phyloP scores from a whole-genome alignment of 2,329 filamentous ascomycete species.

The Ascochyta viciae-villosae region DNA sequence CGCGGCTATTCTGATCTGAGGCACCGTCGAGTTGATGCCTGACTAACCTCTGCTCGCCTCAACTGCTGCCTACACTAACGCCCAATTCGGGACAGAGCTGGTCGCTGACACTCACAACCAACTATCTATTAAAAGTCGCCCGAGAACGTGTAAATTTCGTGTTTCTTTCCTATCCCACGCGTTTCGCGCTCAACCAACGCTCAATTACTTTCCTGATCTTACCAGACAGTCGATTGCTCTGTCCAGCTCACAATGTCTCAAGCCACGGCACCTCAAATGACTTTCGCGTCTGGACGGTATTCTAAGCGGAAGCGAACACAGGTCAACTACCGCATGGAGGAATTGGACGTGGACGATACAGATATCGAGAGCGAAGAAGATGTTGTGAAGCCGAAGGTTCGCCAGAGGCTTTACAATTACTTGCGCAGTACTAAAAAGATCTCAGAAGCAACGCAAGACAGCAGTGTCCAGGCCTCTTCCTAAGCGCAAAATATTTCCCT shows the following conservation, averaged over 20 bases:
- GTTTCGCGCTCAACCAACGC: neutral
- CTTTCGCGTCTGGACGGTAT: conserved; percentile 32
- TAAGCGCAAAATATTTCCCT: conserved; percentile 44
- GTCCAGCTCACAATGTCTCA: conserved; percentile 25
- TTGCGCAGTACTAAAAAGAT: conserved; percentile 10
- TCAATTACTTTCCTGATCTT: neutral
- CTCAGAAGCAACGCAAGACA: conserved; percentile 33
- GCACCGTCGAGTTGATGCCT: conserved; percentile 38
- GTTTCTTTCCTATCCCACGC: conserved; percentile 22
- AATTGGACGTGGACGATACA: conserved; percentile 29
- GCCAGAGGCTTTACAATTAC: conserved; percentile 1
- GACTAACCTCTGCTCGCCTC: conserved; percentile 30
- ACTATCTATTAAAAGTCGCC: conserved; percentile 29
- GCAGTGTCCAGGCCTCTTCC: conserved; percentile 32
- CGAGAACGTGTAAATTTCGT: conserved; percentile 36
- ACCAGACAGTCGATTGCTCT: neutral
- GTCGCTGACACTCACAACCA: conserved; percentile 15
- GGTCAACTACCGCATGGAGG: conserved; percentile 39
- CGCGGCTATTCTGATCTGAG: neutral
- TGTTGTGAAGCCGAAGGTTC: conserved; percentile 35
- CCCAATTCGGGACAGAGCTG: conserved; percentile 22
- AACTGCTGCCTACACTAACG: conserved; percentile 44
- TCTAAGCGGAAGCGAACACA: conserved; percentile 46
- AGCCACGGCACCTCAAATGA: conserved; percentile 8
- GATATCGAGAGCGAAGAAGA: conserved; percentile 29